phyloP scores from a whole-genome alignment of 208 protist genomes.

The Tritrichomonas foetus region DNA sequence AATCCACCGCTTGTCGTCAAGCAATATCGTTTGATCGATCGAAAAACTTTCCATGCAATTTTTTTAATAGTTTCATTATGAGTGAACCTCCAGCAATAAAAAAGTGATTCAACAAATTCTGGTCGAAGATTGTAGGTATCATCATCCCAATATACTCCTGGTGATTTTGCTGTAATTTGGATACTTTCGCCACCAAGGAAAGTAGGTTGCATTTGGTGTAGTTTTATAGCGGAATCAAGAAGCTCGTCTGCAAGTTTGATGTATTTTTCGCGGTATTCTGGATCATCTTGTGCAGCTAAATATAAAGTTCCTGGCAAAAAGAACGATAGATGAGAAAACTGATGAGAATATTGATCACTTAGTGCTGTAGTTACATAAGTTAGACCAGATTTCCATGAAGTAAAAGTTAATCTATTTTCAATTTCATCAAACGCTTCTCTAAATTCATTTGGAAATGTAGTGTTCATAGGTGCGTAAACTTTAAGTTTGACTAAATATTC shows the following conservation, averaged over 20 bases:
- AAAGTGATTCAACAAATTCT: conserved; percentile 51
- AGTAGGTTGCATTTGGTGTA: neutral
- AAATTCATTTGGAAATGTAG: neutral
- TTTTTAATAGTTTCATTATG: conserved; percentile 55
- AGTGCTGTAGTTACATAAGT: neutral
- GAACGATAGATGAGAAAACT: neutral
- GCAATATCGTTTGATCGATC: conserved; percentile 59
- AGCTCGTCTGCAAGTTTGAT: neutral
- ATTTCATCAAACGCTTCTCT: neutral
- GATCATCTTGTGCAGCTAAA: neutral
- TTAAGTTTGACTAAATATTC: neutral
- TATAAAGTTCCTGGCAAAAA: neutral
- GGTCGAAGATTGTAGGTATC: conserved; percentile 47
- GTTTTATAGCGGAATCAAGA: neutral
- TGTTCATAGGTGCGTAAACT: neutral
- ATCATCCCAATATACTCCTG: neutral
- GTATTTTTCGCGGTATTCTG: neutral
- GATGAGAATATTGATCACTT: neutral
- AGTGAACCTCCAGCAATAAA: conserved; percentile 47
- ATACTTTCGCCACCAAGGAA: neutral
- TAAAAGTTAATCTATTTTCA: neutral
- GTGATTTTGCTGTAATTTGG: neutral
- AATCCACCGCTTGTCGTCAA: conserved; percentile 64
- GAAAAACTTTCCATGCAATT: conserved; percentile 66
- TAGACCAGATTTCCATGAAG: neutral